Evolutionary conservation across 2,329 filamentous ascomycete species (phyloP).

Genomic region (Endothia cerciana): DNA sequence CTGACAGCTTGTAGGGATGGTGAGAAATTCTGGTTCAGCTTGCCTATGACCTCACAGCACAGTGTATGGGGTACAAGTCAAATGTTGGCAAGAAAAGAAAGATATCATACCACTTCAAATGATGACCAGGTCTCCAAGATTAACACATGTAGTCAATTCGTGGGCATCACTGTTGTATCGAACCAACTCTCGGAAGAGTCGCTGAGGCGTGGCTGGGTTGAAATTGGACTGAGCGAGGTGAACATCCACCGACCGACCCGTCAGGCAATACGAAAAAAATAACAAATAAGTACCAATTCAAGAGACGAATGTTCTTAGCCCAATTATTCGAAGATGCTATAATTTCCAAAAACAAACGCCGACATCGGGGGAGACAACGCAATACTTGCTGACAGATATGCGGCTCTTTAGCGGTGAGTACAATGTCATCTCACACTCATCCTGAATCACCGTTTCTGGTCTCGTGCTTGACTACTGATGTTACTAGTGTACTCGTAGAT

Average conservation of each 20-base stretch:
- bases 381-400: background rate
- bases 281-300: background rate
- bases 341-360: background rate
- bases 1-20: background rate
- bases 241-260: background rate
- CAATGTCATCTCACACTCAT: background rate
- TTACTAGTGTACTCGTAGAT: background rate
- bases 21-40: background rate
- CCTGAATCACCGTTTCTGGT: background rate
- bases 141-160: background rate
- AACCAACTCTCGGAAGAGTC: too few relatives aligned
- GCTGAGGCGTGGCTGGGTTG: too few relatives aligned
- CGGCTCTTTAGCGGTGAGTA: conserved; percentile 1
- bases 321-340: background rate
- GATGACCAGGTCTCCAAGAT: background rate
- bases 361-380: background rate
- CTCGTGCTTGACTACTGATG: background rate
- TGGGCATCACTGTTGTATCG: background rate
- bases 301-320: background rate
- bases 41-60: background rate
- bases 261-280: background rate
- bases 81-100: background rate
- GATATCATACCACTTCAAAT: background rate
- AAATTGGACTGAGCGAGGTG: background rate
- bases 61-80: background rate